Percentiles rank a stretch among this genome's conserved stretches.
These are phyloP conservation scores for Haplosporangium gracile DNA, from an alignment of 192 early-diverging fungal genomes.

Conservation along the genomic window DNA sequence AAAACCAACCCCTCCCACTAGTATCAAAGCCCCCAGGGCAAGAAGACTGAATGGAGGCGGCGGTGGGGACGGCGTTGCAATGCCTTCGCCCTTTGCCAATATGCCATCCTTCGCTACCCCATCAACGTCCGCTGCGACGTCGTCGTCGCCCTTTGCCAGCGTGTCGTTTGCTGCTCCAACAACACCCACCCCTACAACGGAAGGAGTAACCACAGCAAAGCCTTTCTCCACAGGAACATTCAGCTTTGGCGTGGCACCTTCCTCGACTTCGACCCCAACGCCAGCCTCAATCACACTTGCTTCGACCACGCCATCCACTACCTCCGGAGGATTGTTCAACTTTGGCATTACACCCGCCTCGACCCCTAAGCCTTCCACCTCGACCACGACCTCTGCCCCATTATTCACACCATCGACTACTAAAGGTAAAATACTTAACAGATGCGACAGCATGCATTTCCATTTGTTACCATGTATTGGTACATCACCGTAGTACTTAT, in stretches of 20 bases:
- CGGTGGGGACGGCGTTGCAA: background rate
- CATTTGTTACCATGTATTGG: background rate
- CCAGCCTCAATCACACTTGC: background rate
- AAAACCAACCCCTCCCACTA: background rate
- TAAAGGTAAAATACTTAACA: background rate
- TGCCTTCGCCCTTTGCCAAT: constrained; percentile 12
- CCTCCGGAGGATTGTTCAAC: too few relatives aligned
- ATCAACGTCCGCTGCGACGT: constrained; percentile 1
- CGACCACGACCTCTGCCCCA: too few relatives aligned
- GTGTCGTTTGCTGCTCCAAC: background rate
- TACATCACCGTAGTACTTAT: background rate
- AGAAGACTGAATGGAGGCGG: constrained; percentile 12
- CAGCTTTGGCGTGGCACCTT: background rate
- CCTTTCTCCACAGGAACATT: constrained; percentile 2
- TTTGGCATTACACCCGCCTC: too few relatives aligned
- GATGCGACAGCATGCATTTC: background rate
- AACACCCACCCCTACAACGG: background rate
- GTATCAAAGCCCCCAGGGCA: constrained; percentile 17
- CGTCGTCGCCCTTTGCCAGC: background rate
- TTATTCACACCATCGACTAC: background rate
- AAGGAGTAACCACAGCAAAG: background rate
- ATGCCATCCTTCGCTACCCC: background rate
- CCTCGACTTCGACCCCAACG: background rate
- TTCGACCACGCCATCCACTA: too few relatives aligned
- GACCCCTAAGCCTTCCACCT: too few relatives aligned